Conservation (phyloP, 1,139 yeast genomes). For the Sugiyamaella pinicola region DNA sequence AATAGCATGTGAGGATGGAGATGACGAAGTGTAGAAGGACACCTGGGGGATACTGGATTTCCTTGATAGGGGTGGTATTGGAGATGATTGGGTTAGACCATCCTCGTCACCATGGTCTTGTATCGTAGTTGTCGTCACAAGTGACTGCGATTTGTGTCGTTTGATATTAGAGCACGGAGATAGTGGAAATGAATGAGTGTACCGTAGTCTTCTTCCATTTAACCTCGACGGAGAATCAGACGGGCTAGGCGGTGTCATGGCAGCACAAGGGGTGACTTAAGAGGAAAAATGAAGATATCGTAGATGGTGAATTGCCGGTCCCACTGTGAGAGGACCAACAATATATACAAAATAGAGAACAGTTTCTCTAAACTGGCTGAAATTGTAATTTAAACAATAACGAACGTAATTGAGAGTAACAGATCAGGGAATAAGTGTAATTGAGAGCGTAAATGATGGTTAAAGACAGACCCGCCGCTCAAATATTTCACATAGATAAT, state of each 20-base stretch:
- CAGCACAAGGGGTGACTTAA: too few species aligned
- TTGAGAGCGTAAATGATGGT: not conserved
- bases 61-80: not conserved
- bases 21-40: conserved; percentile 12
- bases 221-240: conserved; percentile 3
- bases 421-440: not conserved
- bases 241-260: conserved; percentile 7
- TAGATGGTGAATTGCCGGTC: too few species aligned
- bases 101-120: too few species aligned
- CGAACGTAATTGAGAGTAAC: not conserved
- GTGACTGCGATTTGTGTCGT: conserved; percentile 6
- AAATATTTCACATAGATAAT: conserved; percentile 3
- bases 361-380: not conserved
- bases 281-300: too few species aligned
- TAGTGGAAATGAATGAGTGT: conserved; percentile 7
- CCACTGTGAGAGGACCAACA: not conserved
- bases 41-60: conserved; percentile 5
- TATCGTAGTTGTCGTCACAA: not conserved
- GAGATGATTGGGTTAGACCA: not conserved
- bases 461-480: conserved; percentile 4
- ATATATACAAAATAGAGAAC: not conserved
- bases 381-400: not conserved
- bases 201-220: not conserved
- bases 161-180: conserved; percentile 14
- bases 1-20: not conserved